phyloP scores from a whole-genome alignment of 139 green algal genomes.

The Coelastrella sp. region DNA sequence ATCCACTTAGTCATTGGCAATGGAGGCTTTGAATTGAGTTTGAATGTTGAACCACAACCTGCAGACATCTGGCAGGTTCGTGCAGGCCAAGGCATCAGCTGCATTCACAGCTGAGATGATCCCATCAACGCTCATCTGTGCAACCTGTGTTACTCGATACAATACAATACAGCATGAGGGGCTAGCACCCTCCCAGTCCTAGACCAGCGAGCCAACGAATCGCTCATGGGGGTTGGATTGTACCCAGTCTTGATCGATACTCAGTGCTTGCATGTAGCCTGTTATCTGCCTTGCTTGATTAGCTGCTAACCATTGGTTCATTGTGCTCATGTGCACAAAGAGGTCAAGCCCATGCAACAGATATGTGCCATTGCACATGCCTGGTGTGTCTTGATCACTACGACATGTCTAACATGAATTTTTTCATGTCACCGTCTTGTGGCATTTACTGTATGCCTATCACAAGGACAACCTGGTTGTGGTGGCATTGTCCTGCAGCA shows the following conservation, averaged over 20 bases:
- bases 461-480: not conserved
- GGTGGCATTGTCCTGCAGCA: not conserved
- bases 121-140: not conserved
- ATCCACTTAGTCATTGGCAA: slow-evolving; percentile 82
- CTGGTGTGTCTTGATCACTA: not conserved
- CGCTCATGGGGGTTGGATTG: too few relatives aligned
- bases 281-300: not conserved
- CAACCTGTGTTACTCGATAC: too few relatives aligned
- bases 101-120: not conserved
- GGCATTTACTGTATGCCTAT: not conserved
- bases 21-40: slow-evolving; percentile 57
- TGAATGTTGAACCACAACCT: slow-evolving; percentile 49
- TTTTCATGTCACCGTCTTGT: not conserved
- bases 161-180: too few relatives aligned
- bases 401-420: not conserved
- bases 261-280: not conserved
- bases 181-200: too few relatives aligned
- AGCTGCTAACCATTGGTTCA: too few relatives aligned
- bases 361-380: too few relatives aligned
- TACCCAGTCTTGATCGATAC: too few relatives aligned
- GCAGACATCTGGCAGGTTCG: slow-evolving; percentile 51
- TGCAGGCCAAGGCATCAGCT: not conserved
- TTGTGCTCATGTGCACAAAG: too few relatives aligned
- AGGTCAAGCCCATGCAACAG: too few relatives aligned
- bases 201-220: too few relatives aligned